These are phyloP conservation scores for Pseudophaeomoniella oleicola DNA, from an alignment of 2,329 filamentous ascomycete species.

Conservation along the genomic window DNA sequence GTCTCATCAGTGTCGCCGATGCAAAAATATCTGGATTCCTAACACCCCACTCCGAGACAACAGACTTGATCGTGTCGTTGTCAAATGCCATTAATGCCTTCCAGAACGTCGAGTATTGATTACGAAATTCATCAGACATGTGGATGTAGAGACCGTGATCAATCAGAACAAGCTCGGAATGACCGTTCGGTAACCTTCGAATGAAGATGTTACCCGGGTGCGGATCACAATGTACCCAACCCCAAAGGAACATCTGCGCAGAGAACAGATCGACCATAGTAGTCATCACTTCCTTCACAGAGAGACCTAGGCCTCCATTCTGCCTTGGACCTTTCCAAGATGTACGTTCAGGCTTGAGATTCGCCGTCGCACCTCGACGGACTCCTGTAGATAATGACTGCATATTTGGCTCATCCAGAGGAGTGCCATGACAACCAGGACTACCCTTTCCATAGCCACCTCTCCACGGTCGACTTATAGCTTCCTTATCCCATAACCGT, in stretches of 20 bases:
- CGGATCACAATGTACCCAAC: conserved; percentile 87
- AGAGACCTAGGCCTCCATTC: conserved; percentile 70
- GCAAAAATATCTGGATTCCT: conserved; percentile 83
- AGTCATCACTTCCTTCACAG: conserved; percentile 77
- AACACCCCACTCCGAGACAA: conserved; percentile 75
- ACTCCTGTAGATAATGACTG: conserved; percentile 5
- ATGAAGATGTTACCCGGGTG: conserved; percentile 97
- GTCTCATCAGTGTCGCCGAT: conserved; percentile 73
- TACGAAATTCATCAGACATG: conserved; percentile 69
- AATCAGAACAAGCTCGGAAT: conserved; percentile 81
- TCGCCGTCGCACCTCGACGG: conserved; percentile 38
- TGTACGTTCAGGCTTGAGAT: conserved; percentile 65
- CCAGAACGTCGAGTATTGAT: conserved; percentile 84
- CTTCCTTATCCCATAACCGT: conserved; percentile 78
- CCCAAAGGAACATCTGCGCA: conserved; percentile 98
- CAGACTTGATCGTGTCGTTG: conserved; percentile 58
- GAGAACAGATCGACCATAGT: conserved; percentile 94
- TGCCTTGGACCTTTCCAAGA: conserved; percentile 60
- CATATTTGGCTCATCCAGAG: conserved; percentile 36
- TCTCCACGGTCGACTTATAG: conserved; percentile 62
- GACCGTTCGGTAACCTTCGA: conserved; percentile 66
- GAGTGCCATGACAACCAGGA: conserved; percentile 57
- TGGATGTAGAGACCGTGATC: conserved; percentile 94
- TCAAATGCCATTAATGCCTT: conserved; percentile 88
- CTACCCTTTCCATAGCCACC: conserved; percentile 64